Evolutionary conservation across 805 yeast species (phyloP).

Genomic region (Starmerella floris): DNA sequence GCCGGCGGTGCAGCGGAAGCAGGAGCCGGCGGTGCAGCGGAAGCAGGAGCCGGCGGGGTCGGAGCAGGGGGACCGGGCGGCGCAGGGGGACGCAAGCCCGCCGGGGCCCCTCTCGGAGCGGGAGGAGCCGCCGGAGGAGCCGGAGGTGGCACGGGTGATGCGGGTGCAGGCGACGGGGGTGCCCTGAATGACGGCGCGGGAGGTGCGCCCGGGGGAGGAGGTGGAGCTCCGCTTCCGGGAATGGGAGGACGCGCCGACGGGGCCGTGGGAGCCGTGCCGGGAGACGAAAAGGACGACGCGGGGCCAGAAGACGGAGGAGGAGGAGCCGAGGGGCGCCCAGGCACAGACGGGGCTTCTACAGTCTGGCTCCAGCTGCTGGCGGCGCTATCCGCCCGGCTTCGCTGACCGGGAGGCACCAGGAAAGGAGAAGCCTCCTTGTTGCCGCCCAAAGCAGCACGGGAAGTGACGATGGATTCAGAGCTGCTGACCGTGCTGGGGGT

Average conservation of each 20-base stretch:
- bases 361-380: background rate
- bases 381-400: slow-evolving; percentile 1
- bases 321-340: slow-evolving; percentile 5
- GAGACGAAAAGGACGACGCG: background rate
- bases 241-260: slow-evolving; percentile 1
- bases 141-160: background rate
- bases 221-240: slow-evolving; percentile 15
- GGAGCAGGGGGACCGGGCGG: background rate
- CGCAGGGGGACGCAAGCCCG: slow-evolving; percentile 6
- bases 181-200: slow-evolving; percentile 11
- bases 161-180: background rate
- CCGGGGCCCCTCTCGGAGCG: slow-evolving; percentile 7
- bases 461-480: slow-evolving; percentile 5
- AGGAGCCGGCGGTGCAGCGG: slow-evolving; percentile 10
- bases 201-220: slow-evolving; percentile 16
- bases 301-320: background rate
- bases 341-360: slow-evolving; percentile 10
- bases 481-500: slow-evolving; percentile 6
- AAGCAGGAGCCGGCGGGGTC: slow-evolving; percentile 4
- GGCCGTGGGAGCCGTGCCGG: background rate
- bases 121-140: slow-evolving; percentile 3
- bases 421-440: slow-evolving; percentile 2
- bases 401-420: background rate
- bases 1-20: slow-evolving; percentile 8
- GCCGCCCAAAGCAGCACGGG: slow-evolving; percentile 9